Evolutionary conservation across 306 rosid genomes (phyloP).

Genomic region (Gleditsia sinensis): DNA sequence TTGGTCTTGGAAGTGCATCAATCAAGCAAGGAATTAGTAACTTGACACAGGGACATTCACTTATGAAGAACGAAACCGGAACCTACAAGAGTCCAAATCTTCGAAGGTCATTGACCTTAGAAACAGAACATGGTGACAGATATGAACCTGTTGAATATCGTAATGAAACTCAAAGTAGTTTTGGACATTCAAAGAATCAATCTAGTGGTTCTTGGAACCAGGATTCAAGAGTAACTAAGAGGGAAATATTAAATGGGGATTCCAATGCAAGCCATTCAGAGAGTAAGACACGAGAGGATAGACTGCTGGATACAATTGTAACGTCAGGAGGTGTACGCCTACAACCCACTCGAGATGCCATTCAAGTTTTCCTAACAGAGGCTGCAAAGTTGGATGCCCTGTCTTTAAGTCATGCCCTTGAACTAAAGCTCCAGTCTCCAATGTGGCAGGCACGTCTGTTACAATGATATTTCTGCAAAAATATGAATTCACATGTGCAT

Average conservation of each 20-base stretch:
- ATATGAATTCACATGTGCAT: conserved; percentile 11
- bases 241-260: conserved; percentile 60
- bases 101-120: conserved; percentile 83
- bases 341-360: conserved; percentile 97
- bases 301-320: conserved; percentile 92
- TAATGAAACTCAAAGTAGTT: conserved; percentile 60
- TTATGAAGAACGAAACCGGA: conserved; percentile 78
- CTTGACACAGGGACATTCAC: conserved; percentile 77
- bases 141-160: conserved; percentile 74
- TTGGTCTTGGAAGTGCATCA: conserved; percentile 94
- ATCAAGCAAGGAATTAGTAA: conserved; percentile 89
- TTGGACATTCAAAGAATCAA: conserved; percentile 60
- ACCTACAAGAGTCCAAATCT: conserved; percentile 87
- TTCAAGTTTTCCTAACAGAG: conserved; percentile 79
- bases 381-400: conserved; percentile 84
- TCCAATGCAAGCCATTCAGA: conserved; percentile 59
- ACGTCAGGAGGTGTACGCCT: conserved; percentile 93
- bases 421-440: conserved; percentile 86
- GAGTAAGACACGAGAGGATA: conserved; percentile 81
- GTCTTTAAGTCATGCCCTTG: conserved; percentile 75
- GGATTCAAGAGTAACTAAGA: conserved; percentile 60
- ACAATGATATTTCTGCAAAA: conserved; percentile 26
- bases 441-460: conserved; percentile 85
- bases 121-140: conserved; percentile 60
- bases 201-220: conserved; percentile 71